Evolutionary conservation across 495 filamentous ascomycete species (phyloP).

Genomic region (Daldinia concentrica): DNA sequence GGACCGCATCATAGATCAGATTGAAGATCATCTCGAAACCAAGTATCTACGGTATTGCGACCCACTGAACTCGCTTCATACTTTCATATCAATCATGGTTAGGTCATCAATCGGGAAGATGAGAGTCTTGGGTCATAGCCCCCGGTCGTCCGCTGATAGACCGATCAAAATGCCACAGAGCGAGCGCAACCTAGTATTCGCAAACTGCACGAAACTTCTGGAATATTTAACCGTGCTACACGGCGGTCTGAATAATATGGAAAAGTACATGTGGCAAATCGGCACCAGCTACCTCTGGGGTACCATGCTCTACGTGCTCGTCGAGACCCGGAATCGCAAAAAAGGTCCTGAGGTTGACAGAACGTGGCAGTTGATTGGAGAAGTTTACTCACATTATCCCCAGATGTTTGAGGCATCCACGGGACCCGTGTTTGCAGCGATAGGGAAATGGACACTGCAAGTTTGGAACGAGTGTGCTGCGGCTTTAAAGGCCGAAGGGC

Average conservation of each 20-base stretch:
- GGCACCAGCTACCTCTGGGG: conserved; percentile 48
- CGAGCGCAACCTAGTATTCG: conserved; percentile 45
- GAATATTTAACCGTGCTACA: conserved; percentile 43
- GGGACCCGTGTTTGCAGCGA: conserved; percentile 40
- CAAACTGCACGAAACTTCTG: conserved; percentile 41
- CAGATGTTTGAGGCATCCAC: conserved; percentile 39
- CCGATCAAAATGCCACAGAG: conserved; percentile 20
- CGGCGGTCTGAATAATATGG: conserved; percentile 30
- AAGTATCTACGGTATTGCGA: conserved; percentile 34
- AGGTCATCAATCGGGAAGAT: conserved; percentile 47
- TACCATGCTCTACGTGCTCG: conserved; percentile 53
- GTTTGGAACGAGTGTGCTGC: conserved; percentile 44
- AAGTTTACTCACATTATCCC: conserved; percentile 40
- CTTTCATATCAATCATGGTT: conserved; percentile 54
- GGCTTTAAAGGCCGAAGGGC: conserved; percentile 20
- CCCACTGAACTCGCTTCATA: conserved; percentile 31
- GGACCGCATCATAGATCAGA: conserved; percentile 17
- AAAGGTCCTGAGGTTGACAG: conserved; percentile 50
- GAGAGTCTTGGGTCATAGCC: conserved; percentile 46
- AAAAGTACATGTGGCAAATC: conserved; percentile 48
- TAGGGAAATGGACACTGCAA: conserved; percentile 47
- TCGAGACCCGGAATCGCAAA: conserved; percentile 48
- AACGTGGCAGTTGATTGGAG: conserved; percentile 30
- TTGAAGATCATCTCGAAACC: conserved; percentile 25
- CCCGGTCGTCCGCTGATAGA: conserved; percentile 42